Percentiles rank a stretch among this genome's conserved stretches.
These are phyloP conservation scores for Circinella umbellata DNA, from an alignment of 371 early-diverging fungal genomes.

Conservation along the genomic window DNA sequence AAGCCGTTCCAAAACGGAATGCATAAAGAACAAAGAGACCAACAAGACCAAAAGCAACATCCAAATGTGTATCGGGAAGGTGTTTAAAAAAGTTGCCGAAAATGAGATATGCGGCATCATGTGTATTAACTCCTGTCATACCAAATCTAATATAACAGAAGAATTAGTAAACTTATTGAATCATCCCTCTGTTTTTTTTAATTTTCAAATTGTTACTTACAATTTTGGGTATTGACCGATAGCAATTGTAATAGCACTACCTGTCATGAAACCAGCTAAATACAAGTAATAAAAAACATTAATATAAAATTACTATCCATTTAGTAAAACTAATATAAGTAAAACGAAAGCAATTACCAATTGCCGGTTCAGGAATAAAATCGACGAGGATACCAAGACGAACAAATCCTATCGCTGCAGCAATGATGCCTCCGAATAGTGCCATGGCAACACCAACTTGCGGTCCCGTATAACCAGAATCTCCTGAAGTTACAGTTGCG, in stretches of 20 bases:
- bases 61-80: slow-evolving; percentile 49
- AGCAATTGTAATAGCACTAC: slow-evolving; percentile 77
- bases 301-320: too few relatives aligned
- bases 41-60: slow-evolving; percentile 55
- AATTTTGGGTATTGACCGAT: slow-evolving; percentile 62
- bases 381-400: slow-evolving; percentile 87
- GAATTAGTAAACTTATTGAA: too few relatives aligned
- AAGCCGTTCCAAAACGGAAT: slow-evolving; percentile 33
- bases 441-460: slow-evolving; percentile 63
- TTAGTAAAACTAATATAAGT: too few relatives aligned
- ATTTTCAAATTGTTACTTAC: slow-evolving; percentile 12
- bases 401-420: slow-evolving; percentile 72
- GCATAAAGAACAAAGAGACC: slow-evolving; percentile 50
- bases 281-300: too few relatives aligned
- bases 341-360: slow-evolving; percentile 15
- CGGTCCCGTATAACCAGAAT: slow-evolving; percentile 44
- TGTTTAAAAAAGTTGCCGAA: slow-evolving; percentile 57
- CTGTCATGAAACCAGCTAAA: slow-evolving; percentile 68
- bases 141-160: slow-evolving; percentile 54
- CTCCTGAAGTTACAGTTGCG: slow-evolving; percentile 32
- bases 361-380: slow-evolving; percentile 84
- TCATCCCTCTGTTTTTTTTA: neutral
- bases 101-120: slow-evolving; percentile 57
- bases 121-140: slow-evolving; percentile 64
- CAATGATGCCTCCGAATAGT: slow-evolving; percentile 65